Conservation (phyloP, 2,329 filamentous ascomycete species). For the Sporothrix pallida region DNA sequence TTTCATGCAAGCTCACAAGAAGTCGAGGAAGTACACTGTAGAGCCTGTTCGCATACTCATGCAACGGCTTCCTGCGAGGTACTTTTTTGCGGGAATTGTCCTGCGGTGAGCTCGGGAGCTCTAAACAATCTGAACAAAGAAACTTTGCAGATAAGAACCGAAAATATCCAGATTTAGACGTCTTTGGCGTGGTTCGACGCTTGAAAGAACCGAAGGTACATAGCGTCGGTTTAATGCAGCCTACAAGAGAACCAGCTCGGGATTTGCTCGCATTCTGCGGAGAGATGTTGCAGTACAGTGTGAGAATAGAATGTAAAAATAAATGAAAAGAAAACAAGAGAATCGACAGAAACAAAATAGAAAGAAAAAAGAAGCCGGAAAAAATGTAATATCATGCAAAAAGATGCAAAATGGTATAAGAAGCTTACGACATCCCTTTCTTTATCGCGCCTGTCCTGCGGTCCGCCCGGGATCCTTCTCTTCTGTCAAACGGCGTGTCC, state of each 20-base stretch:
- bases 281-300: neutral
- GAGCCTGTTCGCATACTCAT: too few relatives aligned
- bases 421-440: neutral
- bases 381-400: neutral
- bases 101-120: neutral
- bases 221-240: constrained; percentile 15
- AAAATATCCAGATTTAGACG: neutral
- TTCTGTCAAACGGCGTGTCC: neutral
- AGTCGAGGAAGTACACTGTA: too few relatives aligned
- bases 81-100: neutral
- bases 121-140: neutral
- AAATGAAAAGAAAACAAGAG: too few relatives aligned
- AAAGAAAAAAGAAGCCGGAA: neutral
- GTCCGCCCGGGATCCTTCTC: neutral
- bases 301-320: neutral
- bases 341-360: neutral
- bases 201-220: neutral
- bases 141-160: neutral
- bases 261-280: constrained; percentile 9
- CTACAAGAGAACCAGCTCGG: neutral
- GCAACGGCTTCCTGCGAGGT: neutral
- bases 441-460: neutral
- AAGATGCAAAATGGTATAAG: neutral
- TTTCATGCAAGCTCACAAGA: too few relatives aligned
- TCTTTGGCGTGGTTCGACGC: neutral